phyloP scores from a whole-genome alignment of 2,329 filamentous ascomycete genomes.

The Cordyceps cicadae region DNA sequence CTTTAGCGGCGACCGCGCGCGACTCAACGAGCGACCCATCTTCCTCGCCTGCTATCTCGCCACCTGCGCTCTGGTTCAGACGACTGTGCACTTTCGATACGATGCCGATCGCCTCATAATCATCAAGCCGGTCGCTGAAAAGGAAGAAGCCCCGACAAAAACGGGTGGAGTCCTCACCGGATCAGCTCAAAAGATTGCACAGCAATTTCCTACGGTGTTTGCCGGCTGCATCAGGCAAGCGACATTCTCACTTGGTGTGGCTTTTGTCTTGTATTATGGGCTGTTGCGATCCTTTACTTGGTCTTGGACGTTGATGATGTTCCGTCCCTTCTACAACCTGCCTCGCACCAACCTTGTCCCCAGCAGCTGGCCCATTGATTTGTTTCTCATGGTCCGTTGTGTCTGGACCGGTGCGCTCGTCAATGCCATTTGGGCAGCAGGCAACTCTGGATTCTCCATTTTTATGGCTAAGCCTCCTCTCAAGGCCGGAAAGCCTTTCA shows the following conservation, averaged over 20 bases:
- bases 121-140: constrained; percentile 19
- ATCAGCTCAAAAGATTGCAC: constrained; percentile 27
- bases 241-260: constrained; percentile 33
- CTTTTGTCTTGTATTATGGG: constrained; percentile 51
- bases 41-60: constrained; percentile 67
- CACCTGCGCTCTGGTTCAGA: constrained; percentile 61
- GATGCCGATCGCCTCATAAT: constrained; percentile 62
- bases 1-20: constrained; percentile 61
- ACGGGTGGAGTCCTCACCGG: constrained; percentile 19
- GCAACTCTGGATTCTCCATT: constrained; percentile 69
- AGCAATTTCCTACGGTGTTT: constrained; percentile 32
- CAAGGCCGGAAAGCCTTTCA: constrained; percentile 78
- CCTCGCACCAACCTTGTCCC: constrained; percentile 61
- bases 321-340: constrained; percentile 67
- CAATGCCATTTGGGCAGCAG: constrained; percentile 64
- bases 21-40: constrained; percentile 78
- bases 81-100: constrained; percentile 57
- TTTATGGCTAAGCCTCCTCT: constrained; percentile 74
- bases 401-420: constrained; percentile 58
- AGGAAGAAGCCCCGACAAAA: constrained; percentile 15
- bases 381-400: constrained; percentile 48
- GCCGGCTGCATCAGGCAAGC: constrained; percentile 32
- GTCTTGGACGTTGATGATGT: constrained; percentile 60
- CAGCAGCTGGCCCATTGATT: constrained; percentile 47
- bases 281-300: constrained; percentile 58